phyloP scores from a whole-genome alignment of 148 eudicot species.

The Euryodendron excelsum region DNA sequence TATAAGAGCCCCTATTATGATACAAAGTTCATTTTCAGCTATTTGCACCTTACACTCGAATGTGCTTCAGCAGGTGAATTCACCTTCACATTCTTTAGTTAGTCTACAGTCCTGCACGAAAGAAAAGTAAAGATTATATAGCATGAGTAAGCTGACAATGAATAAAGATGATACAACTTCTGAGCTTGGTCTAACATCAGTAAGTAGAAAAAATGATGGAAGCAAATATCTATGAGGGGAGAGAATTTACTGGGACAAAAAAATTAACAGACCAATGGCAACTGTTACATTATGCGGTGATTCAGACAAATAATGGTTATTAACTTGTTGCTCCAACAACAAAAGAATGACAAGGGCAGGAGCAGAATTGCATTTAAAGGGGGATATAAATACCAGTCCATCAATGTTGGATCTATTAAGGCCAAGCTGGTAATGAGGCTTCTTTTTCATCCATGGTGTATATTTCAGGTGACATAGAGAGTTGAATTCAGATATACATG shows the following conservation, averaged over 20 bases:
- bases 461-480: not conserved
- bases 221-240: no score
- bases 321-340: not conserved
- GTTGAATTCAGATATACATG: not conserved
- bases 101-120: constrained; percentile 25
- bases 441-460: not conserved
- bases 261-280: no score
- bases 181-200: no score
- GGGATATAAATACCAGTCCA: not conserved
- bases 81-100: constrained; percentile 29
- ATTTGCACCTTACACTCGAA: constrained; percentile 33
- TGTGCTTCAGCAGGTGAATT: constrained; percentile 29
- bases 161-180: not conserved
- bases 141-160: not conserved
- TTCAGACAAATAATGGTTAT: no score
- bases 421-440: not conserved
- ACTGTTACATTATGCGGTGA: no score
- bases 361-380: not conserved
- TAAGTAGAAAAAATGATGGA: no score
- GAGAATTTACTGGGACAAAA: no score
- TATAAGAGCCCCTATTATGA: constrained; percentile 21
- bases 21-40: constrained; percentile 36
- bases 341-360: not conserved
- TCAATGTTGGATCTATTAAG: not conserved
- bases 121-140: constrained; percentile 4